Percentiles rank a stretch among this genome's conserved stretches.
Conservation (phyloP, 805 yeast genomes). For the Wickerhamiella domercqiae region DNA sequence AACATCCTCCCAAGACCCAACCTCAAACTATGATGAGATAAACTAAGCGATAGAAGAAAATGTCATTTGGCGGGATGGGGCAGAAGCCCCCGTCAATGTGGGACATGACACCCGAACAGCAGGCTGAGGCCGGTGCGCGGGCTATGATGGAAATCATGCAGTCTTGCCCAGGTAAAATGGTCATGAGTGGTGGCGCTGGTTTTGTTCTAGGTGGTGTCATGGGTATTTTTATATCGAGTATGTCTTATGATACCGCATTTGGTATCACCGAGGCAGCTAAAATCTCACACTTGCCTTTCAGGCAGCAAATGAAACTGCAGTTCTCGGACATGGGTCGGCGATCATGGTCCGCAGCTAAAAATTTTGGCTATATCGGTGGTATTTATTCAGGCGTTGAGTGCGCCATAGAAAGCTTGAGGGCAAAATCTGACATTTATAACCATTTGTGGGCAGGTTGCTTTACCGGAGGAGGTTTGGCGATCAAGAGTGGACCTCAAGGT, state of each 20-base stretch:
- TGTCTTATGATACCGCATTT: conserved; percentile 76
- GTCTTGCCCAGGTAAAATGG: conserved; percentile 90
- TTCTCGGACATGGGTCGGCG: conserved; percentile 84
- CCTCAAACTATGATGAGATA: no score
- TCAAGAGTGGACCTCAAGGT: conserved; percentile 87
- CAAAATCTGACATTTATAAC: conserved; percentile 82
- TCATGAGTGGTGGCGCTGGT: conserved; percentile 84
- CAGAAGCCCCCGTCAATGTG: conserved; percentile 30
- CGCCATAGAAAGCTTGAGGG: conserved; percentile 68
- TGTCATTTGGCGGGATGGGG: background rate
- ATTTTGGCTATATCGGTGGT: conserved; percentile 85
- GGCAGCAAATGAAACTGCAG: conserved; percentile 83
- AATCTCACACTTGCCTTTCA: conserved; percentile 73
- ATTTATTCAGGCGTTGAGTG: conserved; percentile 89
- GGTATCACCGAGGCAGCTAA: conserved; percentile 33
- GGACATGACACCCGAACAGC: conserved; percentile 82
- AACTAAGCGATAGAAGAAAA: background rate
- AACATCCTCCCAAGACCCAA: no score
- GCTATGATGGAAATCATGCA: conserved; percentile 71
- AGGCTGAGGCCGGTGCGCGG: conserved; percentile 78
- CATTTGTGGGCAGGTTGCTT: conserved; percentile 89
- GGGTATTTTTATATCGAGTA: conserved; percentile 72
- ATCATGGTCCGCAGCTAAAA: conserved; percentile 79
- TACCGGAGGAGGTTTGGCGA: conserved; percentile 91
- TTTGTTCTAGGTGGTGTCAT: conserved; percentile 90